Conservation (phyloP, 805 yeast species). For the Millerago galiae region DNA sequence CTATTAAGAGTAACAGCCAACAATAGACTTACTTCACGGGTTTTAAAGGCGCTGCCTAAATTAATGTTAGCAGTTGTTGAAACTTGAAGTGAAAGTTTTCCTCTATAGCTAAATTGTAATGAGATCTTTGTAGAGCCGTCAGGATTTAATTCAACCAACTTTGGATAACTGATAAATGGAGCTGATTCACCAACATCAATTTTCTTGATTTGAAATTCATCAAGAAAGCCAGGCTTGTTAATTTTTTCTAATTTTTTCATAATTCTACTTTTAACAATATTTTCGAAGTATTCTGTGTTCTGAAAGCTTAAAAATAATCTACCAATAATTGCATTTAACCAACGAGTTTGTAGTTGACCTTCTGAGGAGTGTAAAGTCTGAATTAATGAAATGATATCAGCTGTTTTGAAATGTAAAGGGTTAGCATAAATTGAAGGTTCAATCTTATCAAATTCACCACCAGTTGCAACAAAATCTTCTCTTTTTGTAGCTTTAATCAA, state of each 20-base stretch:
- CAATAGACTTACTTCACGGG: slow-evolving; percentile 68
- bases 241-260: slow-evolving; percentile 70
- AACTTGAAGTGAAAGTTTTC: slow-evolving; percentile 68
- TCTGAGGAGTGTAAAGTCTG: slow-evolving; percentile 77
- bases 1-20: slow-evolving; percentile 62
- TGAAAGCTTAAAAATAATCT: slow-evolving; percentile 74
- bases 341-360: slow-evolving; percentile 74
- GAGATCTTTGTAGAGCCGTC: slow-evolving; percentile 70
- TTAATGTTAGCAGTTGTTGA: slow-evolving; percentile 75
- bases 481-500: slow-evolving; percentile 69
- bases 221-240: slow-evolving; percentile 82
- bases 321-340: slow-evolving; percentile 88
- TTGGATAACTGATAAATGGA: slow-evolving; percentile 74
- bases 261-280: slow-evolving; percentile 50
- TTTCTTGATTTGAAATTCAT: slow-evolving; percentile 68
- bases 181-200: slow-evolving; percentile 74
- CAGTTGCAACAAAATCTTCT: slow-evolving; percentile 16
- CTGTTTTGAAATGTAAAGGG: slow-evolving; percentile 64
- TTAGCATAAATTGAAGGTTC: slow-evolving; percentile 65
- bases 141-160: slow-evolving; percentile 60
- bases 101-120: slow-evolving; percentile 60
- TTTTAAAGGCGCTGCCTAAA: slow-evolving; percentile 66
- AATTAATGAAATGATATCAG: slow-evolving; percentile 66
- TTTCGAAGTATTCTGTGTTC: slow-evolving; percentile 59
- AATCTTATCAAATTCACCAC: slow-evolving; percentile 26